Percentiles rank a stretch among this genome's conserved stretches.
phyloP scores from a whole-genome alignment of 352 stramenopile genomes.

The Phytophthora chlamydospora region DNA sequence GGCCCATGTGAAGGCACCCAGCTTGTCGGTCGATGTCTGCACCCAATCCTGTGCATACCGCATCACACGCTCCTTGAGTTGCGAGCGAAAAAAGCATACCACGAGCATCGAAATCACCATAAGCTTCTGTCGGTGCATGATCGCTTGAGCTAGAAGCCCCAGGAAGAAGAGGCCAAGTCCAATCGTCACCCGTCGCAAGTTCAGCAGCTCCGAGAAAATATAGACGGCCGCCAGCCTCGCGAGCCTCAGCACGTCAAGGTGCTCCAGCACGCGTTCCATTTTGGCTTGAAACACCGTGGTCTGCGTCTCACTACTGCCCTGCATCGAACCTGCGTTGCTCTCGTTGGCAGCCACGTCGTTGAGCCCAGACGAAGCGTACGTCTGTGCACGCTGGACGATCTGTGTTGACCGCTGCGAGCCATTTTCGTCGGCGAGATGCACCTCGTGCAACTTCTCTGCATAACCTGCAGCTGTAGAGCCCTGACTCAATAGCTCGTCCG shows the following conservation, averaged over 20 bases:
- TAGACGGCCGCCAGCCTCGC: constrained; percentile 55
- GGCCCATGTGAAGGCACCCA: constrained; percentile 60
- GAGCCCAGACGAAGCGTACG: constrained; percentile 23
- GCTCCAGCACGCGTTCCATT: constrained; percentile 54
- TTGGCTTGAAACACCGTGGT: constrained; percentile 62
- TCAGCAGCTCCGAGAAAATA: constrained; percentile 59
- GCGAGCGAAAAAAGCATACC: constrained; percentile 66
- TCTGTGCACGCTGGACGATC: constrained; percentile 31
- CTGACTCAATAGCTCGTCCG: constrained; percentile 3
- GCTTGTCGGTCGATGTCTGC: constrained; percentile 67
- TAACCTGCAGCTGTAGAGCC: not conserved
- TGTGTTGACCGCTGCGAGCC: constrained; percentile 12
- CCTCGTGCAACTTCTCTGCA: constrained; percentile 3
- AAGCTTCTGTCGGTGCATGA: constrained; percentile 74
- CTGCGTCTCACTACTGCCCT: constrained; percentile 7
- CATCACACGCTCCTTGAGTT: constrained; percentile 48
- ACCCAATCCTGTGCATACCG: constrained; percentile 52
- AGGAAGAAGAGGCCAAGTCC: constrained; percentile 57
- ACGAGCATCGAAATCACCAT: constrained; percentile 77
- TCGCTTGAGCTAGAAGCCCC: constrained; percentile 53
- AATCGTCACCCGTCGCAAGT: constrained; percentile 50
- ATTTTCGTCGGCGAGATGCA: not conserved
- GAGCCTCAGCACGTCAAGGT: constrained; percentile 64
- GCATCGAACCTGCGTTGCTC: constrained; percentile 12
- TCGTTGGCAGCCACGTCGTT: constrained; percentile 11